Base-by-base conservation (phyloP, 2,329 filamentous ascomycete genomes). In the Epichloe aotearoae region DNA sequence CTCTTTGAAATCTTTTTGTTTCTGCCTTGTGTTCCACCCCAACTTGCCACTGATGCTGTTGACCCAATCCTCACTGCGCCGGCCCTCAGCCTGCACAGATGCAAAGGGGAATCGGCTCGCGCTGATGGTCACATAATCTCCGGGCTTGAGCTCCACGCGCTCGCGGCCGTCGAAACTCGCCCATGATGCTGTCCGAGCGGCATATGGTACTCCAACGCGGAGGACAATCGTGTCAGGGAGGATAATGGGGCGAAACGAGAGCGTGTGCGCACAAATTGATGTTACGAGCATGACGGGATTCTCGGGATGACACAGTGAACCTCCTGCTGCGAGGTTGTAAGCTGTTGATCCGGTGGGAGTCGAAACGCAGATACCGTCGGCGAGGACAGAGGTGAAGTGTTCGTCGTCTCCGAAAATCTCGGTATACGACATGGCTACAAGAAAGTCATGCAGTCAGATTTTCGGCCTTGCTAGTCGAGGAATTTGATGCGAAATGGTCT, bases 81-180 rank as follows among this genome's bases (percentile, higher is more conserved):
- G 68, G 2, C 84, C 83, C 51, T 83, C 74, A 0, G 82, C 78
- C 67, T 88, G 76, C 11, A 91, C 86, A 51, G 79, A 82, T 0
- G 87, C 86, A 66, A 91, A 93, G 0, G 87, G 87, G 61, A 85
- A 91, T 40, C 87, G 71, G 57, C 83, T 87, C 2, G 87, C 87
- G 57, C 84, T 88, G 54, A 93, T 84, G 2, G 86, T 91, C 5
- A 91, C 86, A 63, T 93, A 93, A 67, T 93, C 87, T 15, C 87
- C 87, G 0, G 86, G 84, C 46, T 70, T 66, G 38, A 93, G 73
- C 69, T 93, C 86, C n/a, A 87, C 70, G 69, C 89, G 81, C 72
- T 96, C 88, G 54, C 89, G 79, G 2, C 93, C 93, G 66, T 98
- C 93, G 64, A 98, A 98, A 66, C 88, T 95, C n/a, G 90, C 93